Evolutionary conservation across 129 eudicot genomes (phyloP), one percentile per base, ranked within the genome.

Genomic region (Tagetes erecta): DNA sequence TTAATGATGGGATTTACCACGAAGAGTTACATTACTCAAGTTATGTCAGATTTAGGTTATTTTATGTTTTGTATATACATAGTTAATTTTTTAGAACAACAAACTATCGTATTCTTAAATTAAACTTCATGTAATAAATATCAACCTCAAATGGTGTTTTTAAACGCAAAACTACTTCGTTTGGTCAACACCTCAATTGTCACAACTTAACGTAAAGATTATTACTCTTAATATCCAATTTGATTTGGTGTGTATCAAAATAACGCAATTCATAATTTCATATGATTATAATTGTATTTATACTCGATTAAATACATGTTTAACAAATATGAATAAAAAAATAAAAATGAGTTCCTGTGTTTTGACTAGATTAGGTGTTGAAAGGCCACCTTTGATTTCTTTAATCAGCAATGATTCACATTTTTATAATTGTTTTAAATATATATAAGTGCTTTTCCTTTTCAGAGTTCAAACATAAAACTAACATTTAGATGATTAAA

Each of bases 311-410:
- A 53, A 36, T 60, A 36, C 10, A 36, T 10, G 31, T 0, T 11
- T 10, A 35, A 7, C 6, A 2, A 10, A 60, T 20, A 62, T 35
- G 30, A 62, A 35, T 10, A 11, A 62, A 62, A 36, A 34, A 36
- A 1, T 7, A 36, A 36, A 35, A 36, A 1, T 13, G 67, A 62
- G 67, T 62, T 62, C 67, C 11, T 62, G 30, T 12, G 8, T 13
- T 11, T 62, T 36, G 67, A 62, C 67, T 62, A 62, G 10, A 60
- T 60, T 60, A 34, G 67, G 11, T 60, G 67, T 36, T 62, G 67
- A 62, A 62, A 62, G 67, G 67, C 41, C 45, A 1, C 45, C 67
- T 62, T 1, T 36, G 45, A 62, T 62, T 62, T 59, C 39, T 62
- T 62, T 62, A 62, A 62, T 62, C 27, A 4, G 3, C 67, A 62